Base-by-base conservation (phyloP, 495 filamentous ascomycete species). In the Barbatosphaeria neglecta region DNA sequence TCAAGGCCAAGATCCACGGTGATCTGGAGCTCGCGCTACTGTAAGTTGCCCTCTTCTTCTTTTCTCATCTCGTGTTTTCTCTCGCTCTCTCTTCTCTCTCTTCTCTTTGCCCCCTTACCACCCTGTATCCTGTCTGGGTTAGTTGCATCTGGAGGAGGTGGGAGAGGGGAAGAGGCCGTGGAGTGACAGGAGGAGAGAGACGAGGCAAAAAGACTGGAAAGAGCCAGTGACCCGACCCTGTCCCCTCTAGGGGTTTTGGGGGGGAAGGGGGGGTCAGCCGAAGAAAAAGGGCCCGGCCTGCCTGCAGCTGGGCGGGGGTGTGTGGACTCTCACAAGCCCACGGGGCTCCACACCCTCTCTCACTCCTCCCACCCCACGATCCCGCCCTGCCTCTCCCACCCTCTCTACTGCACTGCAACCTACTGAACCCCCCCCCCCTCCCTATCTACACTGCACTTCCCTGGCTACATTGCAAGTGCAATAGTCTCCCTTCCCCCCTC, bases 1-100 rank as follows among this genome's bases (percentile, higher is more conserved):
- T 95, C 24, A 93, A 94, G 75, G 89, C 89, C 19, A 90, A 86
- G 71, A 90, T 95, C 63, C 84, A 90, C 55, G 87, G 89, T 63
- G 89, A 94, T 73, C 68, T 94, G 50, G 86, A 84, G 28, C 60
- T 95, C 49, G 84, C 83, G 47, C 73, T 95, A 56, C 74, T 95
- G 87, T 90, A 69, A 73, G 84, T 66, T 19, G 20, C 27, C 42
- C 15, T 44, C 43, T 37, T 39, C 37, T 53, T 17, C 41, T 41
- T 20, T 48, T 48, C 31, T 45, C 35, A 24, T 37, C 27, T 42
- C 37, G 44, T 23, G n/a, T 50, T 27, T 28, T 35, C 42, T 37
- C 47, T 35, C 43, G n/a, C 24, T 44, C 37, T 4, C 22, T 37
- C 24, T 9, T 39, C 17, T 31, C 41, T 37, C 24, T 44, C 38